Evolutionary conservation across 1,284 basidiomycete genomes (phyloP).

Genomic region (Cryptococcus sp.): DNA sequence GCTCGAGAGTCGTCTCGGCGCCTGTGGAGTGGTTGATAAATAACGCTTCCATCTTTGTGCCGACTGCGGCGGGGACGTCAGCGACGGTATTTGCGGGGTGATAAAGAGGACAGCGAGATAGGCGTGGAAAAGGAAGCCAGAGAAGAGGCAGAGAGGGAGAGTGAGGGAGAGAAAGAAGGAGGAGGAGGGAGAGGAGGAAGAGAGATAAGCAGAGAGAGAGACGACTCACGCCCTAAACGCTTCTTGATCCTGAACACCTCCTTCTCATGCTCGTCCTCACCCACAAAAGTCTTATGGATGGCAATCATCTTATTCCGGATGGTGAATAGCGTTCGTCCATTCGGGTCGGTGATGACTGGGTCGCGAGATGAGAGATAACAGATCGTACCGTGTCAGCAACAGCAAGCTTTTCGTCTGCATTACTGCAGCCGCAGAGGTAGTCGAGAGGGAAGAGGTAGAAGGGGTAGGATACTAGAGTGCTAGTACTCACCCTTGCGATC

Average conservation of each 20-base stretch:
- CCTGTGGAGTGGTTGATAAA: conserved; percentile 41
- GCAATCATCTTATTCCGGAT: conserved; percentile 42
- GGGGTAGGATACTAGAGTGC: not conserved
- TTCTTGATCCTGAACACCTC: conserved; percentile 45
- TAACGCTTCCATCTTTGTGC: conserved; percentile 44
- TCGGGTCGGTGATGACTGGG: conserved; percentile 44
- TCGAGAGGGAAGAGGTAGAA: not conserved
- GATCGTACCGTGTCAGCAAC: not conserved
- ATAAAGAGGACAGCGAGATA: no score
- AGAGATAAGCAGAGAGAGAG: not conserved
- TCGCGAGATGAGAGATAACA: not conserved
- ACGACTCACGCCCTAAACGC: conserved; percentile 35
- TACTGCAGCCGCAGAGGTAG: not conserved
- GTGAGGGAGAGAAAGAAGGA: not conserved
- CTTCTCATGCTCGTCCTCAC: conserved; percentile 32
- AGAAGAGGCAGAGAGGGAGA: not conserved
- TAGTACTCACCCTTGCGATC: conserved; percentile 44
- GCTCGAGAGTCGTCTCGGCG: conserved; percentile 27
- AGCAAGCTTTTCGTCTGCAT: not conserved
- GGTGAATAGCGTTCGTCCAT: conserved; percentile 40
- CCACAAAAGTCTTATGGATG: conserved; percentile 38
- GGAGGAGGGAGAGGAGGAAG: not conserved
- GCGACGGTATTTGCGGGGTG: not conserved
- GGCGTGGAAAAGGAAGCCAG: not conserved
- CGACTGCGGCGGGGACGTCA: conserved; percentile 23